Conservation (phyloP, 2,329 filamentous ascomycete species). For the Cryphonectria carpinicola region DNA sequence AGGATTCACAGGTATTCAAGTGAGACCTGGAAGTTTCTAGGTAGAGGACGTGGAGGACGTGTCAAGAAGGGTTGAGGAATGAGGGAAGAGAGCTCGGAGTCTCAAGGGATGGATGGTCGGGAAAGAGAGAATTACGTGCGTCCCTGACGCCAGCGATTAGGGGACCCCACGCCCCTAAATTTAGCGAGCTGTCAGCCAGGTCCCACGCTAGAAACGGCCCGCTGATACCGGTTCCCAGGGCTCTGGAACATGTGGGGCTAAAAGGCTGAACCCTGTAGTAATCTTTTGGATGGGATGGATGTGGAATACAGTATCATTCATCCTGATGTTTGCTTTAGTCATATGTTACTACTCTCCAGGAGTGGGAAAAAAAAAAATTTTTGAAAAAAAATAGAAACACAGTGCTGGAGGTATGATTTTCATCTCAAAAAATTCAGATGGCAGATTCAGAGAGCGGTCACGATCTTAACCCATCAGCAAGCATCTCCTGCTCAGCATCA, state of each 20-base stretch:
- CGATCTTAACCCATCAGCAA: too few relatives aligned
- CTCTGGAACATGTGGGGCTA: neutral
- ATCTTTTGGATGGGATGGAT: neutral
- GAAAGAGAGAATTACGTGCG: neutral
- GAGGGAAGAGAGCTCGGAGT: neutral
- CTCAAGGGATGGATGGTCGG: neutral
- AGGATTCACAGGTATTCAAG: neutral
- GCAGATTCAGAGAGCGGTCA: neutral
- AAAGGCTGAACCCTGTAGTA: neutral
- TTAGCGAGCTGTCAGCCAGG: slow-evolving; percentile 11
- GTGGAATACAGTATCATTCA: neutral
- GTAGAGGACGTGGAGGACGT: slow-evolving; percentile 8
- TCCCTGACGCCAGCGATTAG: neutral
- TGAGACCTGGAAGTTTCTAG: neutral
- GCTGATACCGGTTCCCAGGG: neutral
- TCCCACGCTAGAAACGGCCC: neutral
- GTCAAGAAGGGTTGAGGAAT: neutral
- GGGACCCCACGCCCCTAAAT: slow-evolving; percentile 5
- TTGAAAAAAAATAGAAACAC: neutral
- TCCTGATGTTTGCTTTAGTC: neutral
- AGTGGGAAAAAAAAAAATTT: neutral
- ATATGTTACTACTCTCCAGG: too few relatives aligned
- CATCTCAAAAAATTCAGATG: neutral
- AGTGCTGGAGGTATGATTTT: neutral
- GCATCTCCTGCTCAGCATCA: too few relatives aligned